Evolutionary conservation across 2,329 filamentous ascomycete species (phyloP), one percentile per base, ranked within the genome.

Genomic region (Cercospora janseana): DNA sequence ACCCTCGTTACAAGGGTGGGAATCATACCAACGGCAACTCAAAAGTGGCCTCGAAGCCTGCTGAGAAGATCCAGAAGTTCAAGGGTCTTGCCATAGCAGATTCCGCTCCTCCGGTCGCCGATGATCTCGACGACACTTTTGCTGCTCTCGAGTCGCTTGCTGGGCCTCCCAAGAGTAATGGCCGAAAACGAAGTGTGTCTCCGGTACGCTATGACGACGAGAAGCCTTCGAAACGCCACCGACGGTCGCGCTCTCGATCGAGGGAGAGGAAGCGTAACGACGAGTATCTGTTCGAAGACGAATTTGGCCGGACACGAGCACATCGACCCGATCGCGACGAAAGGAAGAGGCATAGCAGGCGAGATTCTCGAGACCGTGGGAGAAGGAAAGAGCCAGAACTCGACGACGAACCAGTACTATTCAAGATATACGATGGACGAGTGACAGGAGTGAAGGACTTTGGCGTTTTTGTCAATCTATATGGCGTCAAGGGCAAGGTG

Each of bases 371-470:
- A 49, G 79, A 78, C 59, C 77, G 79, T 46, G 81, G 82, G 0
- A 86, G 87, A 0, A 29, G 44, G 31, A 35, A 41, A 27, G 79
- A 80, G 2, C 80, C 79, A 2, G 88, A 95, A 61, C 67, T 95
- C 7, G 93, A 98, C 68, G 87, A 95, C 45, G 71, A 80, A 32
- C 90, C 93, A 0, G 75, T 91, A 26, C 71, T 94, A 5, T 84
- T 85, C 75, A 98, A 98, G 66, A 74, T 96, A 2, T 98, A 98
- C 64, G 81, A 89, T 56, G 93, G 93, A 1, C 84, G 85, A 63
- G 88, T 97, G 10, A 96, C 89, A 0, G 90, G 91, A 0, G 78
- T 98, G 46, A 97, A 96, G 63, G 89, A 96, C 55, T 98, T 97
- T 70, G 93, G 93, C 8, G 90, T 85, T 0, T 98, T 98, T 69